These are phyloP conservation scores for Russula virescens DNA, from an alignment of 768 basidiomycete genomes.

Conservation along the genomic window DNA sequence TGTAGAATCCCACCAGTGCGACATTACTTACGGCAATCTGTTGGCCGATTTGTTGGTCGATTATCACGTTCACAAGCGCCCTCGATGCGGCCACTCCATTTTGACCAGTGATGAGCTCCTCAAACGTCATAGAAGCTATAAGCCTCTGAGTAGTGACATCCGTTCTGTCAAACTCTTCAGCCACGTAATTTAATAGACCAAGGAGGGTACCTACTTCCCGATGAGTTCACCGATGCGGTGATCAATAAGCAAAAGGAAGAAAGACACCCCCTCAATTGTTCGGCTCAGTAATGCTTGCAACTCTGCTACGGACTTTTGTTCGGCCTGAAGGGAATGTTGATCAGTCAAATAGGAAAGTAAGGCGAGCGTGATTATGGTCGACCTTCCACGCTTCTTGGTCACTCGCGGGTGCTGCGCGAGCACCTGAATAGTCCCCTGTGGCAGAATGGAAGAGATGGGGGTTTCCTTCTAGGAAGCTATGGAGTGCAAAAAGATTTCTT, in stretches of 20 bases:
- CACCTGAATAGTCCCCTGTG: constrained; percentile 59
- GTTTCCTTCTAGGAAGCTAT: constrained; percentile 73
- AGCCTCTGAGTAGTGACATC: constrained; percentile 65
- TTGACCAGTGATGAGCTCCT: constrained; percentile 79
- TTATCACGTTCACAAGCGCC: constrained; percentile 88
- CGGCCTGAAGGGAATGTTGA: constrained; percentile 44
- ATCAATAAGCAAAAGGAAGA: constrained; percentile 86
- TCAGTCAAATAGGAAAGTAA: constrained; percentile 17
- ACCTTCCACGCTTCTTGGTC: constrained; percentile 93
- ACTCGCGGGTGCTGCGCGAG: constrained; percentile 47
- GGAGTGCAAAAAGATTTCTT: constrained; percentile 71
- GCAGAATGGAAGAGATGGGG: constrained; percentile 80
- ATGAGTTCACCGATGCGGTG: constrained; percentile 85
- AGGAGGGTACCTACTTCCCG: constrained; percentile 50
- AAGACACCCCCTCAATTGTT: constrained; percentile 91
- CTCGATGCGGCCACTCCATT: constrained; percentile 85
- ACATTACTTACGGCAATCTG: constrained; percentile 77
- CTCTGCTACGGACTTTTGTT: constrained; percentile 77
- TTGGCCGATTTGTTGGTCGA: constrained; percentile 96
- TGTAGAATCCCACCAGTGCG: background rate
- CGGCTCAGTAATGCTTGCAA: constrained; percentile 69
- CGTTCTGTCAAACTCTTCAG: constrained; percentile 45
- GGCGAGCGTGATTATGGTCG: constrained; percentile 6
- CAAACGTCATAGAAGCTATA: constrained; percentile 69
- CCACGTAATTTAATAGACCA: background rate